A percentile compares a stretch with the other conserved stretches of the same genome.
Evolutionary conservation across 2,329 filamentous ascomycete genomes (phyloP).

Genomic region (Ophiostoma ips): DNA sequence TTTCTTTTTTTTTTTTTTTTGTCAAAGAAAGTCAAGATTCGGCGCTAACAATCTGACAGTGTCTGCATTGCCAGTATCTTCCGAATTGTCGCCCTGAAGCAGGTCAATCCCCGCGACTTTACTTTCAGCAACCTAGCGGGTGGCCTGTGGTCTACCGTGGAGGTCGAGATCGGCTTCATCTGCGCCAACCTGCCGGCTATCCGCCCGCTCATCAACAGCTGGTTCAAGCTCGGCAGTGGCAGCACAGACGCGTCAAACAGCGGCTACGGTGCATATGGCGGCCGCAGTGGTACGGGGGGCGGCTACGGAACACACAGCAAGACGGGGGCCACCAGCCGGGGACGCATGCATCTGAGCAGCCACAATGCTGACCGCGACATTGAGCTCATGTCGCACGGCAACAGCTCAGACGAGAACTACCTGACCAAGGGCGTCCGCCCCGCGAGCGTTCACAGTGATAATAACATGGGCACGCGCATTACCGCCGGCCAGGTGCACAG

Average conservation of each 20-base stretch:
- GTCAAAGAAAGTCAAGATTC: neutral
- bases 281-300: neutral
- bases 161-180: constrained; percentile 11
- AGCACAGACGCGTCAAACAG: constrained; percentile 3
- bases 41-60: neutral
- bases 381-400: constrained; percentile 11
- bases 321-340: constrained; percentile 5
- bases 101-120: constrained; percentile 11
- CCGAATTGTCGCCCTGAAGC: constrained; percentile 11
- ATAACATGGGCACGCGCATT: neutral
- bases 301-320: constrained; percentile 10
- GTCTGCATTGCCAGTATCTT: constrained; percentile 13
- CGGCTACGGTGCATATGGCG: neutral
- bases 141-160: constrained; percentile 11
- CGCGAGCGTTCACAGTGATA: constrained; percentile 1
- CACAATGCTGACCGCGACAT: constrained; percentile 8
- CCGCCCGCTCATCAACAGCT: constrained; percentile 7
- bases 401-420: constrained; percentile 9
- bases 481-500: neutral
- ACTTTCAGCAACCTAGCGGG: constrained; percentile 10
- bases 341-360: constrained; percentile 8
- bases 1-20: neutral
- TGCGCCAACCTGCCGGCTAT: constrained; percentile 12
- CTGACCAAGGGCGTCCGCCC: constrained; percentile 9
- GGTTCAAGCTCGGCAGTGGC: constrained; percentile 2